These are phyloP conservation scores for Sordaria brevicollis DNA, from an alignment of 495 filamentous ascomycete species.

Conservation along the genomic window DNA sequence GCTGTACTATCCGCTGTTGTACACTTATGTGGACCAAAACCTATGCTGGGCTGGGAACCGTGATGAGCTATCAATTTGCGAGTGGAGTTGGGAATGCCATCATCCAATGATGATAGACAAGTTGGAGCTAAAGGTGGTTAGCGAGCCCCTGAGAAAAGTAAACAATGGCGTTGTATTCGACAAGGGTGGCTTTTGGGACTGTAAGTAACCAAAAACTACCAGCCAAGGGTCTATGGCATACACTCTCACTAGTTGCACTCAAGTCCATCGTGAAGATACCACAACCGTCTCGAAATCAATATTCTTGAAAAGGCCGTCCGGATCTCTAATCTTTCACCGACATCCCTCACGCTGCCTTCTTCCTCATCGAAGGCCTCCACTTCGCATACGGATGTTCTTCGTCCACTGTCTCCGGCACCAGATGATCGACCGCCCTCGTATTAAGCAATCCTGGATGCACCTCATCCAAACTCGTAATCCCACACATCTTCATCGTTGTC, in stretches of 20 bases:
- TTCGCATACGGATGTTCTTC: constrained; percentile 56
- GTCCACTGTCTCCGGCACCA: constrained; percentile 40
- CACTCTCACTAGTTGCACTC: not conserved
- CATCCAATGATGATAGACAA: not conserved
- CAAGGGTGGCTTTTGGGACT: not conserved
- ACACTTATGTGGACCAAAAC: no score
- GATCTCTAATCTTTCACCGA: constrained; percentile 2
- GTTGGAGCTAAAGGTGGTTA: not conserved
- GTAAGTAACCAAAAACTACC: no score
- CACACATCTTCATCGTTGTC: constrained; percentile 69
- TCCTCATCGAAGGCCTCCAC: constrained; percentile 22
- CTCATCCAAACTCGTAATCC: constrained; percentile 61
- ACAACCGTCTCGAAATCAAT: no score
- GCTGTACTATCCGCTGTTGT: no score
- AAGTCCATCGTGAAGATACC: no score
- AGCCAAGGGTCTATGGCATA: no score
- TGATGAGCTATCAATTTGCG: no score
- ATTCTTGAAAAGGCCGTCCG: not conserved
- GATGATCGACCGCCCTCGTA: constrained; percentile 59
- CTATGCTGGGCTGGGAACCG: no score
- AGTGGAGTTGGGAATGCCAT: not conserved
- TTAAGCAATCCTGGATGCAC: constrained; percentile 60
- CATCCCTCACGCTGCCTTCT: not conserved
- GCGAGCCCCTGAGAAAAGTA: not conserved
- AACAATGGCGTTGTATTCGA: not conserved